These are phyloP conservation scores for Gyromitra esculenta DNA, from an alignment of 2,329 filamentous ascomycete genomes.

Conservation along the genomic window DNA sequence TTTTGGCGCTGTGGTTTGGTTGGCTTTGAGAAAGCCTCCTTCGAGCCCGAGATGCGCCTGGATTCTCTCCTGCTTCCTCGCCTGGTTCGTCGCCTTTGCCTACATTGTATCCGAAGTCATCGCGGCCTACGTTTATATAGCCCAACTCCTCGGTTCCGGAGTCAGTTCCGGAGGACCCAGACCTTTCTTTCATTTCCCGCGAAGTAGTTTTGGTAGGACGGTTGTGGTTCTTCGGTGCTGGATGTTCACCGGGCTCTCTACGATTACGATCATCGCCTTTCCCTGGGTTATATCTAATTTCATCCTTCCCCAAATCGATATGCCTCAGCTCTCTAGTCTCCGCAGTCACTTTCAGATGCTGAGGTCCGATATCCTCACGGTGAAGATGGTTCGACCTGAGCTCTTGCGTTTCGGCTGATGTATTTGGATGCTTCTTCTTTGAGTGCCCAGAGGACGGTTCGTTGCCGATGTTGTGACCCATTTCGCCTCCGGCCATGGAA, in stretches of 20 bases:
- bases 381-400: constrained; percentile 4
- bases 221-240: not conserved
- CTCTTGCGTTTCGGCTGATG: constrained; percentile 7
- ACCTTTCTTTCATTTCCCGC: not conserved
- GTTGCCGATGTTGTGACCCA: constrained; percentile 11
- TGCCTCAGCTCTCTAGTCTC: constrained; percentile 11
- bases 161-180: not conserved
- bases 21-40: not conserved
- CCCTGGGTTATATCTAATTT: constrained; percentile 1
- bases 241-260: not conserved
- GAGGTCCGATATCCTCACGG: constrained; percentile 7
- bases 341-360: not conserved
- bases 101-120: constrained; percentile 29
- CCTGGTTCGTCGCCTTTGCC: constrained; percentile 9
- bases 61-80: constrained; percentile 22
- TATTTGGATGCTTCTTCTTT: not conserved
- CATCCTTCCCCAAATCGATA: not conserved
- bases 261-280: constrained; percentile 21
- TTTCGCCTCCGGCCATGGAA: not conserved
- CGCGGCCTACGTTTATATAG: not conserved
- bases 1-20: not conserved
- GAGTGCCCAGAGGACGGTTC: not conserved
- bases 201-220: too few species aligned
- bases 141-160: constrained; percentile 9
- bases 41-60: not conserved